These are phyloP conservation scores for Phyllosticta ampelicida DNA, from an alignment of 2,329 filamentous ascomycete species.

Conservation along the genomic window DNA sequence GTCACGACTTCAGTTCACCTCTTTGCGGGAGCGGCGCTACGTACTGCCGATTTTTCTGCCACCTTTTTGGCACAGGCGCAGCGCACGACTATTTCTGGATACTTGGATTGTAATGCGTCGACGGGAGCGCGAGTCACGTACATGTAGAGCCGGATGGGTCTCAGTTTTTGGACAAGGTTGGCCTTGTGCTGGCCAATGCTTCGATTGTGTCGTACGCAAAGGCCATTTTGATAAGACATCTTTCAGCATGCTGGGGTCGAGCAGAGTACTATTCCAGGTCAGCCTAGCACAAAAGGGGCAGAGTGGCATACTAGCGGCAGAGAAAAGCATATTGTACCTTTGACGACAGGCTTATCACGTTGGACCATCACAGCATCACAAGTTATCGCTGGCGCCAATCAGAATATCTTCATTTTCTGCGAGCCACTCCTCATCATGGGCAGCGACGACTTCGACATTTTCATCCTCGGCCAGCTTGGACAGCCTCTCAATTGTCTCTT, in stretches of 20 bases:
- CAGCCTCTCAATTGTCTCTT: slow-evolving; percentile 33
- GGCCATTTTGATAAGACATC: neutral
- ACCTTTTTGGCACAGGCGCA: slow-evolving; percentile 38
- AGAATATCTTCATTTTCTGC: slow-evolving; percentile 25
- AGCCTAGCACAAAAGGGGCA: neutral
- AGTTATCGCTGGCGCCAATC: slow-evolving; percentile 12
- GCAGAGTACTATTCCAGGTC: neutral
- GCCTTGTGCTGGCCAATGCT: slow-evolving; percentile 47
- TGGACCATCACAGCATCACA: neutral
- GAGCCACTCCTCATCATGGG: slow-evolving; percentile 41
- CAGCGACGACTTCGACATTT: slow-evolving; percentile 41
- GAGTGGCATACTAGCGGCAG: neutral
- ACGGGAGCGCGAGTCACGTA: slow-evolving; percentile 37
- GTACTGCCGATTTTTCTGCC: slow-evolving; percentile 38
- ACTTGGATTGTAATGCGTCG: slow-evolving; percentile 31
- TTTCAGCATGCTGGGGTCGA: no score
- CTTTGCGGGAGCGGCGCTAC: neutral
- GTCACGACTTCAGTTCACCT: neutral
- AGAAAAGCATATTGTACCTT: neutral
- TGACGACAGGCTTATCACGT: neutral
- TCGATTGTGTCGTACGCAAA: slow-evolving; percentile 21
- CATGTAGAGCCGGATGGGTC: slow-evolving; percentile 35
- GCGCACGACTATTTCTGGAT: slow-evolving; percentile 26
- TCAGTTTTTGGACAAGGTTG: slow-evolving; percentile 39
- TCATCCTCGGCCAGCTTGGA: slow-evolving; percentile 25